phyloP scores from a whole-genome alignment of 352 stramenopile species.

The Pythium brachiatum region DNA sequence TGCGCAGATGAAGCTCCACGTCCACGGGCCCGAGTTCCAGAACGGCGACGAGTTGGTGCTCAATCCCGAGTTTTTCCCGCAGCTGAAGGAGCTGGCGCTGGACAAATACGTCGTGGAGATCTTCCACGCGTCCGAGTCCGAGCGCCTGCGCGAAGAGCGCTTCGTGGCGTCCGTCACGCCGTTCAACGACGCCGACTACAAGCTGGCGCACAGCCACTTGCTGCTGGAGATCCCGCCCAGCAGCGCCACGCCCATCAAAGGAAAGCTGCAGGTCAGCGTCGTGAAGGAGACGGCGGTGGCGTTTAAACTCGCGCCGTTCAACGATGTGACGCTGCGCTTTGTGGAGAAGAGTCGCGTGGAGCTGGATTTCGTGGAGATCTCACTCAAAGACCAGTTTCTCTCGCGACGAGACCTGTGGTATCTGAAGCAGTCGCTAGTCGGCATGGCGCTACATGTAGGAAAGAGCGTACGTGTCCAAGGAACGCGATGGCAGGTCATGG shows the following conservation, averaged over 20 bases:
- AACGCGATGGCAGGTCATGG: constrained; percentile 84
- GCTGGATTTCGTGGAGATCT: constrained; percentile 89
- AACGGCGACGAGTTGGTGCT: constrained; percentile 77
- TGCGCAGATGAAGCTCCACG: constrained; percentile 62
- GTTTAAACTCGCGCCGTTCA: constrained; percentile 73
- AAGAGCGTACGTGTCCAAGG: constrained; percentile 77
- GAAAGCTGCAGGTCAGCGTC: constrained; percentile 79
- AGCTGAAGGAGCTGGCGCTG: constrained; percentile 59
- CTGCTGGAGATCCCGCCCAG: constrained; percentile 74
- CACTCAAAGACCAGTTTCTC: constrained; percentile 91
- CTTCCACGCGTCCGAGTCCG: constrained; percentile 53
- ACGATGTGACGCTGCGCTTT: constrained; percentile 82
- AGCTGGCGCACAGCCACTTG: constrained; percentile 53
- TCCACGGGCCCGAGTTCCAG: constrained; percentile 83
- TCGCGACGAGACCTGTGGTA: constrained; percentile 91
- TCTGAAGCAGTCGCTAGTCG: constrained; percentile 65
- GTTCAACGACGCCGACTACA: constrained; percentile 16
- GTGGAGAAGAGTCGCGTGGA: constrained; percentile 71
- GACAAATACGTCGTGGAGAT: constrained; percentile 84
- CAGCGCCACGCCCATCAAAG: constrained; percentile 62
- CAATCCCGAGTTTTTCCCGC: constrained; percentile 78
- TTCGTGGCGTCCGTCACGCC: constrained; percentile 22
- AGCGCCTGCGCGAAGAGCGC: constrained; percentile 28
- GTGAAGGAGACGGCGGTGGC: constrained; percentile 75
- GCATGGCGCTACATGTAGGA: constrained; percentile 69